phyloP scores from a whole-genome alignment of 1,139 yeast genomes.

The Yamadazyma sp. region DNA sequence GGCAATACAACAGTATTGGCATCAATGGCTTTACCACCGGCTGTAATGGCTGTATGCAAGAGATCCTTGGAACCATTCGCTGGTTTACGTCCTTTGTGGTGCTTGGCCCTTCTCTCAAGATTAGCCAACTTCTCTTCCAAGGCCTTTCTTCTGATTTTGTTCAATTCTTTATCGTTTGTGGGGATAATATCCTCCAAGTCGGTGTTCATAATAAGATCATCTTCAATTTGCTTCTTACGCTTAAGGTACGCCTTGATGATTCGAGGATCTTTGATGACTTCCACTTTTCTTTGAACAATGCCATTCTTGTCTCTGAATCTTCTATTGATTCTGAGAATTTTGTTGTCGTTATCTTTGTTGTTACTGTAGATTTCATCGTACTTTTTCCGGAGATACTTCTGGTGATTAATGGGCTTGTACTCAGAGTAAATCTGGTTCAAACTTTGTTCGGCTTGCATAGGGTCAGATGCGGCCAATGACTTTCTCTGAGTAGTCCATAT shows the following conservation, averaged over 20 bases:
- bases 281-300: conserved; percentile 78
- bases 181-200: conserved; percentile 71
- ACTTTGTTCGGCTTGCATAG: conserved; percentile 20
- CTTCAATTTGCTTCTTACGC: conserved; percentile 76
- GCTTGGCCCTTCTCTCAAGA: conserved; percentile 65
- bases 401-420: conserved; percentile 40
- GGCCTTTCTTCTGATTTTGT: conserved; percentile 73
- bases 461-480: conserved; percentile 50
- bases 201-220: conserved; percentile 54
- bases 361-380: conserved; percentile 23
- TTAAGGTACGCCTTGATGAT: conserved; percentile 84
- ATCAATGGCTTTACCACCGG: conserved; percentile 42
- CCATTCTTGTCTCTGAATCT: conserved; percentile 84
- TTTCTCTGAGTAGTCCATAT: conserved; percentile 89
- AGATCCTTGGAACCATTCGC: conserved; percentile 26
- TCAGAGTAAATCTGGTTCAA: conserved; percentile 36
- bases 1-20: conserved; percentile 46
- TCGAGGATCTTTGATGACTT: conserved; percentile 78
- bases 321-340: conserved; percentile 71
- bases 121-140: conserved; percentile 84
- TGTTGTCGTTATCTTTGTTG: conserved; percentile 32
- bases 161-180: conserved; percentile 83
- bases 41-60: conserved; percentile 45
- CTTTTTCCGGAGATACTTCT: conserved; percentile 29
- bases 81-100: conserved; percentile 41